These are phyloP conservation scores for Dryas integrifolia DNA, from an alignment of 331 rosid genomes.

Conservation along the genomic window DNA sequence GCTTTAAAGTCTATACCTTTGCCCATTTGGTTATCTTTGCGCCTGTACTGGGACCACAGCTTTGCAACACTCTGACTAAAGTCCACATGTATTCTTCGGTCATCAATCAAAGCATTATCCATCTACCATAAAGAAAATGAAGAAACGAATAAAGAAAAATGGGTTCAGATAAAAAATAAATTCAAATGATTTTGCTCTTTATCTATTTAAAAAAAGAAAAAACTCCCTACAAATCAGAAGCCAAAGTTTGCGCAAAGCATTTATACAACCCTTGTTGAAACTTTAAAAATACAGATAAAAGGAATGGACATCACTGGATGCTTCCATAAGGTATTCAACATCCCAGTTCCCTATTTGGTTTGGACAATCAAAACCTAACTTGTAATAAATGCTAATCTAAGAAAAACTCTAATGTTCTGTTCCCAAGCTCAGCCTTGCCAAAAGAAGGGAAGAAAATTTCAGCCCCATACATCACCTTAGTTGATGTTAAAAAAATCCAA, in stretches of 20 bases:
- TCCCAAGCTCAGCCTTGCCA: too few relatives aligned
- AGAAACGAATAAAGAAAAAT: not conserved
- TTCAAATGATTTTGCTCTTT: not conserved
- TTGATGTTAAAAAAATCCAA: not conserved
- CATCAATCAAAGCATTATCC: conserved; percentile 97
- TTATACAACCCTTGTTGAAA: not conserved
- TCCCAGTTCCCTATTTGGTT: too few relatives aligned
- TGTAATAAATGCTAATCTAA: too few relatives aligned
- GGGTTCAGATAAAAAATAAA: not conserved
- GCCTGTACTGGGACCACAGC: conserved; percentile 84
- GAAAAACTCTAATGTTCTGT: too few relatives aligned
- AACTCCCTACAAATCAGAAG: not conserved
- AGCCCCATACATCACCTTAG: too few relatives aligned
- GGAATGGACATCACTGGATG: too few relatives aligned
- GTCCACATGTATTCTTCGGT: conserved; percentile 95
- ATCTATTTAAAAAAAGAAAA: not conserved
- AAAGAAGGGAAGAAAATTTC: too few relatives aligned
- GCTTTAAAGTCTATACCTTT: conserved; percentile 41
- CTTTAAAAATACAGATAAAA: not conserved
- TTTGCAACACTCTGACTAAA: conserved; percentile 93
- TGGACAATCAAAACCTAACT: too few relatives aligned
- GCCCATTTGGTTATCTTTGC: conserved; percentile 57
- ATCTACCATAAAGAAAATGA: conserved; percentile 47
- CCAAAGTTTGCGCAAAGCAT: not conserved
- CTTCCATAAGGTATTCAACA: too few relatives aligned